A percentile compares a stretch with the other conserved stretches of the same genome.
Evolutionary conservation across 108 stramenopile genomes (phyloP).

Genomic region (Chaetoceros muelleri): DNA sequence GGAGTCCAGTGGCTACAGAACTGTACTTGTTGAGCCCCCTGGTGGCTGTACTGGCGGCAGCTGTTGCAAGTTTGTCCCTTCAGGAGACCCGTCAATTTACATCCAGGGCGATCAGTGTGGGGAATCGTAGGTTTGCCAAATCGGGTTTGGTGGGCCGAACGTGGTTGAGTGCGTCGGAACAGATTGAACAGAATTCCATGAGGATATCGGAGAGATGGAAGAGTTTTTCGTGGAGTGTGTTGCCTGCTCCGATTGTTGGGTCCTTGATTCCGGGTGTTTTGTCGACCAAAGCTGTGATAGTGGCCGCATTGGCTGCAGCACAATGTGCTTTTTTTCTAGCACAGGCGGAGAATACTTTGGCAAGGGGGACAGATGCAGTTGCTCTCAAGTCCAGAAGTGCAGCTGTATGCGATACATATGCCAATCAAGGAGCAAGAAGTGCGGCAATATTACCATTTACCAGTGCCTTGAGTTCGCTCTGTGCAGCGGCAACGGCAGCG

Average conservation of each 20-base stretch:
- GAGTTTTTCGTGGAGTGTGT: slow-evolving; percentile 46
- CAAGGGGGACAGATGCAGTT: slow-evolving; percentile 75
- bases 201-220: slow-evolving; percentile 38
- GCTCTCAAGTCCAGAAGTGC: slow-evolving; percentile 75
- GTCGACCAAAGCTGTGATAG: slow-evolving; percentile 63
- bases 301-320: slow-evolving; percentile 72
- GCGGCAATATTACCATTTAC: slow-evolving; percentile 86
- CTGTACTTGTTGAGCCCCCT: slow-evolving; percentile 69
- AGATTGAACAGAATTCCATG: slow-evolving; percentile 43
- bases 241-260: slow-evolving; percentile 73
- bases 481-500: slow-evolving; percentile 84
- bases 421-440: slow-evolving; percentile 79
- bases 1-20: slow-evolving; percentile 40
- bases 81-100: slow-evolving; percentile 52
- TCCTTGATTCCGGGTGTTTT: slow-evolving; percentile 63
- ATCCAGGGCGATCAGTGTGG: slow-evolving; percentile 59
- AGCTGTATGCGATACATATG: slow-evolving; percentile 84
- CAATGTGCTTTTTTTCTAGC: slow-evolving; percentile 78
- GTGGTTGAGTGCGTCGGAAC: slow-evolving; percentile 66
- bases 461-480: slow-evolving; percentile 66
- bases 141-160: slow-evolving; percentile 58
- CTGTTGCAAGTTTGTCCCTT: slow-evolving; percentile 58
- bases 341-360: slow-evolving; percentile 50
- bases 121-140: slow-evolving; percentile 78
- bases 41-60: slow-evolving; percentile 48